Percentiles rank a stretch among this genome's conserved stretches.
Conservation (phyloP, 2,329 filamentous ascomycete genomes). For the Botrytis squamosa region DNA sequence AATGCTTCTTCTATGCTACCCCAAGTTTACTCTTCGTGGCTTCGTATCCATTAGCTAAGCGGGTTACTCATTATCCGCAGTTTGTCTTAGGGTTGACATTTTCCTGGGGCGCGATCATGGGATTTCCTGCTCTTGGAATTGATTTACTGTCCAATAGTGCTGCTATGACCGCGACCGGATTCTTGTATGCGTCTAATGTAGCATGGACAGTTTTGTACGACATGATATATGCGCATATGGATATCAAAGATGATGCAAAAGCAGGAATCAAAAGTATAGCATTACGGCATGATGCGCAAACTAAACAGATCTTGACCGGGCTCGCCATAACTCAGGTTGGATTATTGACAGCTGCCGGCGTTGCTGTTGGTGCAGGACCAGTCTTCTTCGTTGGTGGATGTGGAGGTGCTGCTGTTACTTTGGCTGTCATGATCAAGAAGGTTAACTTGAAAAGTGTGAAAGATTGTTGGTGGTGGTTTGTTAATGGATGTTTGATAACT, state of each 20-base stretch:
- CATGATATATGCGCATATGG: constrained; percentile 93
- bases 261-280: constrained; percentile 89
- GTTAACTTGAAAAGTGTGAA: constrained; percentile 65
- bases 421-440: constrained; percentile 65
- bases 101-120: constrained; percentile 86
- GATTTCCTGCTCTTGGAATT: constrained; percentile 78
- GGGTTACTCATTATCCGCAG: constrained; percentile 85
- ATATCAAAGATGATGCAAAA: constrained; percentile 80
- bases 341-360: constrained; percentile 67
- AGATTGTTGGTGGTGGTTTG: constrained; percentile 76
- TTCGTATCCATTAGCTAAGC: constrained; percentile 78
- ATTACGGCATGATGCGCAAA: constrained; percentile 72
- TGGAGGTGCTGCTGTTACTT: constrained; percentile 59
- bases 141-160: constrained; percentile 65
- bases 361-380: constrained; percentile 65
- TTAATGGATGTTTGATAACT: constrained; percentile 68
- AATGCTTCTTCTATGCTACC: constrained; percentile 74
- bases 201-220: constrained; percentile 89
- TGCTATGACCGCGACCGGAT: constrained; percentile 64
- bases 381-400: constrained; percentile 66
- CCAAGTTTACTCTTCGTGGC: constrained; percentile 73
- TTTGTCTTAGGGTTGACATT: constrained; percentile 80
- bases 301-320: constrained; percentile 71
- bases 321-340: constrained; percentile 68
- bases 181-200: constrained; percentile 74